phyloP scores from a whole-genome alignment of 768 basidiomycete species.

The Lanmaoa pseudosensibilis region DNA sequence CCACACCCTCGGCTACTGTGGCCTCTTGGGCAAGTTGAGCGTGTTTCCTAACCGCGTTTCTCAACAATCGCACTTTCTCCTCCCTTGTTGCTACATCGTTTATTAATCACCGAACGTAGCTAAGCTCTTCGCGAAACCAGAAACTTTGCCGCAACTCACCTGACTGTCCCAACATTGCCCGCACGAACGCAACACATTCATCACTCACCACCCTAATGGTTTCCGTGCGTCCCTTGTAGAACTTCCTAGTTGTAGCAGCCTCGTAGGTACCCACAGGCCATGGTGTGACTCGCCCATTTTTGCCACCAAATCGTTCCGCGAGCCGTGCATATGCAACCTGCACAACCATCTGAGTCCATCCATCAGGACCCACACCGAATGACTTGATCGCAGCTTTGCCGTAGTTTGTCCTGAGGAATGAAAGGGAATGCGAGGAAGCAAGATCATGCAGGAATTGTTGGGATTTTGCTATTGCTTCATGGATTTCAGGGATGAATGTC shows the following conservation, averaged over 20 bases:
- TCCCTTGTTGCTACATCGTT: conserved; percentile 28
- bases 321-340: conserved; percentile 86
- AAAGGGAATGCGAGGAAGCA: conserved; percentile 60
- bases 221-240: conserved; percentile 89
- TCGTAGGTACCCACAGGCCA: conserved; percentile 87
- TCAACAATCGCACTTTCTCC: conserved; percentile 54
- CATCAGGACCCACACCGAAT: conserved; percentile 89
- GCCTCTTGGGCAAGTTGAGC: conserved; percentile 62
- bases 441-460: conserved; percentile 56
- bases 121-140: neutral
- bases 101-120: neutral
- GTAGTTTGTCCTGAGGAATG: conserved; percentile 66
- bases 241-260: conserved; percentile 87
- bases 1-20: conserved; percentile 72
- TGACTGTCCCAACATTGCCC: conserved; percentile 61
- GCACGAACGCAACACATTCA: conserved; percentile 77
- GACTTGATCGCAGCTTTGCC: conserved; percentile 86
- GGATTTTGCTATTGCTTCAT: conserved; percentile 54
- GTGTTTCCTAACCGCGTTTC: conserved; percentile 63
- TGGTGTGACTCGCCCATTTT: conserved; percentile 28
- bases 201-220: conserved; percentile 82
- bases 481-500: conserved; percentile 35
- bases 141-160: conserved; percentile 22
- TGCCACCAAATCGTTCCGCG: conserved; percentile 35
- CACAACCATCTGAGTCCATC: conserved; percentile 91